Base-by-base conservation (phyloP, 208 protist genomes). In the Leishmania gerbilli region DNA sequence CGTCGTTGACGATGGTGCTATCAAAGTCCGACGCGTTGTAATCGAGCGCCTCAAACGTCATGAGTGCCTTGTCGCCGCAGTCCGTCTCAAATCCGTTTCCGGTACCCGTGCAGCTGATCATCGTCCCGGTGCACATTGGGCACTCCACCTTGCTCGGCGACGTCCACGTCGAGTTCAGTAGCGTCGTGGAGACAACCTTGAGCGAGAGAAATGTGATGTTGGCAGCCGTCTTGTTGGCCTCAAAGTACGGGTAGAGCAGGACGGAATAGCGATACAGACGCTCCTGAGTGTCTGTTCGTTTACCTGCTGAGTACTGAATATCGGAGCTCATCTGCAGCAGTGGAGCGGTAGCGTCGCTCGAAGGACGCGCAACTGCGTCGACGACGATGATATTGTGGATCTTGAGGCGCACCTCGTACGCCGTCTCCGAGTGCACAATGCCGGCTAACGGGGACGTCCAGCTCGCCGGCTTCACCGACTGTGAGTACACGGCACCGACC, bases 201-300 rank as follows among this genome's bases (percentile, higher is more conserved):
- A 85, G 55, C 40, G 27, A 53, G 4, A 89, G 24, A 2, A 55
- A 42, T 17, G 85, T 88, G 27, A 93, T 79, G 65, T 86, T 77
- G 51, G 81, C 85, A 51, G 87, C 67, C 40, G 77, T 75, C 68
- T 68, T 77, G 80, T 87, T 79, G 58, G 80, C 76, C 34, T 82
- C 82, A 34, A 87, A 84, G 76, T 91, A 93, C 37, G 92, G 94
- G 80, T 93, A 97, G 42, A 97, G 71, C 45, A 92, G 71, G 31
- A 96, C 27, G 27, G 87, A 82, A 79, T 96, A 97, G 47, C 83
- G 88, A 78, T 93, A 97, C 19, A 97, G 74, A 64, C 94, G 90
- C 80, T 97, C 94, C 34, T 74, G 75, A 7, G 94, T 95, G 49
- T 77, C 65, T 19, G 65, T 71, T 64, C 92, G 85, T 31, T 71